These are phyloP conservation scores for Epicoccum nigrum DNA, from an alignment of 2,329 filamentous ascomycete species.

Conservation along the genomic window DNA sequence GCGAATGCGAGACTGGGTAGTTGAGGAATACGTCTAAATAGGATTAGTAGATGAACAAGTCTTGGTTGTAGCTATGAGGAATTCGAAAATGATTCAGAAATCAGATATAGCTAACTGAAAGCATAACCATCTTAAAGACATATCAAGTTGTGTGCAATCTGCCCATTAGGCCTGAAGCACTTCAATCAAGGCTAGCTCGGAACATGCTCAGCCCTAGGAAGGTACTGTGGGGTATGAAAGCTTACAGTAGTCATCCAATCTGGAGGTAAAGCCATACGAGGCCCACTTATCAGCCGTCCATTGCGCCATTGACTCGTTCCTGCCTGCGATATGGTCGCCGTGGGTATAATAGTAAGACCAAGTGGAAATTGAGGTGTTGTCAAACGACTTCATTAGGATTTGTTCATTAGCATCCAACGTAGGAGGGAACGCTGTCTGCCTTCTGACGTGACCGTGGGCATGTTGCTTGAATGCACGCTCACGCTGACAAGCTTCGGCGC, in stretches of 20 bases:
- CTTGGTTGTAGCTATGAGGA: too few species aligned
- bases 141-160: too few species aligned
- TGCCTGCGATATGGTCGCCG: constrained; percentile 41
- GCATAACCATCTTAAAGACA: too few species aligned
- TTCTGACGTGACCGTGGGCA: constrained; percentile 33
- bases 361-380: constrained; percentile 47
- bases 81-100: too few species aligned
- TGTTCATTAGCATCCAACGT: constrained; percentile 46
- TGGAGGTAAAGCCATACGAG: constrained; percentile 44
- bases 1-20: constrained; percentile 46
- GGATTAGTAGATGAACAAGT: constrained; percentile 1
- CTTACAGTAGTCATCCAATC: constrained; percentile 47
- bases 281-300: constrained; percentile 49
- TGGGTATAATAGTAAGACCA: constrained; percentile 51
- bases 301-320: constrained; percentile 48
- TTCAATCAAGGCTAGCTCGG: too few species aligned
- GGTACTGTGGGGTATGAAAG: not conserved
- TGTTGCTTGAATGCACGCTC: constrained; percentile 35
- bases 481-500: constrained; percentile 43
- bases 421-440: constrained; percentile 42
- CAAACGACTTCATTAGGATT: constrained; percentile 50
- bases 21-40: constrained; percentile 44
- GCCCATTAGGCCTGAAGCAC: too few species aligned
- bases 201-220: too few species aligned
- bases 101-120: too few species aligned